A percentile compares a stretch with the other conserved stretches of the same genome.
These are phyloP conservation scores for Coemansia sp. DNA, from an alignment of 192 early-diverging fungal species.

Conservation along the genomic window DNA sequence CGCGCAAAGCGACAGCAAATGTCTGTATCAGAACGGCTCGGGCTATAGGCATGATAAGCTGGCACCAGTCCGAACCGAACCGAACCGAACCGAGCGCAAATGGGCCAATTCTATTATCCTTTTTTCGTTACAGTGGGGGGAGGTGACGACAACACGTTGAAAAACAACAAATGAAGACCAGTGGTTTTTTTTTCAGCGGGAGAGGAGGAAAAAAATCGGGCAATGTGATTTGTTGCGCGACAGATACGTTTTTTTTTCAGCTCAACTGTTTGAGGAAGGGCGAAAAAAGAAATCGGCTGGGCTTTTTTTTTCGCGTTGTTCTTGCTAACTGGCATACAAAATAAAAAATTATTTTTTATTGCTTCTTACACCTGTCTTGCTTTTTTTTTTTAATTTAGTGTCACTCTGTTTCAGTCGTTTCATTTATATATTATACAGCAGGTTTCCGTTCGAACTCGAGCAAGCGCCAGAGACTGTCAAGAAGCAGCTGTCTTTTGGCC, in stretches of 20 bases:
- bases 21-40: slow-evolving; percentile 37
- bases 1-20: slow-evolving; percentile 33
- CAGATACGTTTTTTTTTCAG: neutral
- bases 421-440: too few species aligned
- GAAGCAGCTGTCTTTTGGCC: too few species aligned
- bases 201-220: neutral
- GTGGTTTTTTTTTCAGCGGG: too few species aligned
- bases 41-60: slow-evolving; percentile 6
- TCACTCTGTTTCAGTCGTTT: too few species aligned
- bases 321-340: neutral
- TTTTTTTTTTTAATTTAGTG: neutral
- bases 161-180: too few species aligned
- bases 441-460: too few species aligned
- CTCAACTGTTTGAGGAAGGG: neutral
- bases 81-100: slow-evolving; percentile 13
- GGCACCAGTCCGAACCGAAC: neutral
- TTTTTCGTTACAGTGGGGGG: too few species aligned
- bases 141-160: too few species aligned
- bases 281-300: too few species aligned
- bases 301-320: too few species aligned
- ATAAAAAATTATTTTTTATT: neutral
- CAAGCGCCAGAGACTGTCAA: too few species aligned
- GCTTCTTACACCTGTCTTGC: neutral
- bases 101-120: too few species aligned
- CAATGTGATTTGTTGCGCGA: neutral